A percentile compares a stretch with the other conserved stretches of the same genome.
Evolutionary conservation across 2,329 filamentous ascomycete genomes (phyloP).

Genomic region (Diaporthe caulivora): DNA sequence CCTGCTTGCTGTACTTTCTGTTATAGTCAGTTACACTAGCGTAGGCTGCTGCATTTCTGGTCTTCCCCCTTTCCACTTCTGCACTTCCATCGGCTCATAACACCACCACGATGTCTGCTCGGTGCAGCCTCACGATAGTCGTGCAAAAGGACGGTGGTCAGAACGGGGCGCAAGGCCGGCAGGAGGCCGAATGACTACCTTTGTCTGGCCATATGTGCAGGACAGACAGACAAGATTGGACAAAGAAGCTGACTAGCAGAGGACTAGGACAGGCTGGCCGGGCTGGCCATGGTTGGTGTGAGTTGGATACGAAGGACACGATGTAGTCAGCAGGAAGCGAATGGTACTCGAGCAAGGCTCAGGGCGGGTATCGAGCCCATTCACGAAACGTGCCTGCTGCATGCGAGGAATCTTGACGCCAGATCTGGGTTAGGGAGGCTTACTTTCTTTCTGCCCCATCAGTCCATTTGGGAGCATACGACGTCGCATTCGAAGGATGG

Average conservation of each 20-base stretch:
- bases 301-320: not conserved
- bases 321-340: slow-evolving; percentile 25
- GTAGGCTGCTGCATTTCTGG: not conserved
- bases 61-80: not conserved
- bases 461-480: no score
- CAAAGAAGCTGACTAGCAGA: not conserved
- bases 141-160: not conserved
- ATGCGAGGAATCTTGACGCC: slow-evolving; percentile 27
- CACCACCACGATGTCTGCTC: not conserved
- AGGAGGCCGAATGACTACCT: not conserved
- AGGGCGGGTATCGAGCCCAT: slow-evolving; percentile 10
- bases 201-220: not conserved
- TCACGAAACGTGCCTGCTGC: slow-evolving; percentile 23
- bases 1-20: no score
- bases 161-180: not conserved
- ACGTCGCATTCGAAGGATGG: slow-evolving; percentile 11
- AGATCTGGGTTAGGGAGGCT: slow-evolving; percentile 19
- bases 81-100: not conserved
- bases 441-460: no score
- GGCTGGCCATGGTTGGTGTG: not conserved
- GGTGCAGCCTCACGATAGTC: not conserved
- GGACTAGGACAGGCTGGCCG: not conserved
- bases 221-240: not conserved
- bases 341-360: not conserved
- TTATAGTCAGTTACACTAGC: no score